Evolutionary conservation across 164 flowering plant species (phyloP).

Genomic region (Litsea cubeba): DNA sequence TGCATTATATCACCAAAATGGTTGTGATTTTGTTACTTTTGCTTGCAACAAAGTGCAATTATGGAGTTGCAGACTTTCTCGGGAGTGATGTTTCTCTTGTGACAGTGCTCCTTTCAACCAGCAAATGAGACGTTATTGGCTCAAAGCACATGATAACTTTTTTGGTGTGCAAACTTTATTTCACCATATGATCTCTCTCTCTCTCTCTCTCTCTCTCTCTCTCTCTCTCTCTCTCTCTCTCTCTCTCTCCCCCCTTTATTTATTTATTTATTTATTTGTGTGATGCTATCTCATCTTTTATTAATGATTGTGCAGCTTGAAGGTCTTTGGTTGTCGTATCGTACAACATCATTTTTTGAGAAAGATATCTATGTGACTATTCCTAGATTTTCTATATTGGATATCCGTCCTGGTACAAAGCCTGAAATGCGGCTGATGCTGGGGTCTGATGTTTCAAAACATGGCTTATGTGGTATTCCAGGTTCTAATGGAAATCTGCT

Average conservation of each 20-base stretch:
- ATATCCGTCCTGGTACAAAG: constrained; percentile 77
- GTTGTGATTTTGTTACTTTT: background rate
- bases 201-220: no score
- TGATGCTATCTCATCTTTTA: no score
- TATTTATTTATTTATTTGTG: no score
- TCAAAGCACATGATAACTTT: no score
- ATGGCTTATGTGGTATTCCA: constrained; percentile 12
- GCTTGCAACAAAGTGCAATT: no score
- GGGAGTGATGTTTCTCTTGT: background rate
- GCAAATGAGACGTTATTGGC: background rate
- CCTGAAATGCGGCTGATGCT: constrained; percentile 98
- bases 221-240: no score
- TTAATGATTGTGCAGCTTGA: constrained; percentile 64
- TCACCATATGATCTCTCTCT: no score
- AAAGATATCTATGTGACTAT: constrained; percentile 88
- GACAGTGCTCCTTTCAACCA: background rate
- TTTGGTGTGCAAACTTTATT: no score
- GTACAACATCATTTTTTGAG: constrained; percentile 88
- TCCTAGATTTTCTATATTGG: constrained; percentile 74
- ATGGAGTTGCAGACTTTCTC: background rate
- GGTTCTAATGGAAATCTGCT: constrained; percentile 34
- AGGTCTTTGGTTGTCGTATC: constrained; percentile 93
- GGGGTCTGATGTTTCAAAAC: constrained; percentile 81
- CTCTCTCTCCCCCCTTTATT: no score
- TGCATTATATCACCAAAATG: background rate